Conservation (phyloP, 2,329 filamentous ascomycete species). For the Penicillium sp. region DNA sequence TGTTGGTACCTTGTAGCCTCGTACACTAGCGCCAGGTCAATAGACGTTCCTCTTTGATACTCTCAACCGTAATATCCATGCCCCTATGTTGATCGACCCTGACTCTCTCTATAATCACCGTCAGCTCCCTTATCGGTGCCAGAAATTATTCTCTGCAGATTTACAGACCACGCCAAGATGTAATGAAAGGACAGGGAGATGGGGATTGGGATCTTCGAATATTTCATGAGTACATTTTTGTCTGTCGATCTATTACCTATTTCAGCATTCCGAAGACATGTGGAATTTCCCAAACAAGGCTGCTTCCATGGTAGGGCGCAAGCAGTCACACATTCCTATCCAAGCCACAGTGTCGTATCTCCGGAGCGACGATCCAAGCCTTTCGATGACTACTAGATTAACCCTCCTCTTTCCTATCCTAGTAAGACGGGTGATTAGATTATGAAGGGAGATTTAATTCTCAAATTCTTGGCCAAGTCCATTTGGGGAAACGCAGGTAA, state of each 20-base stretch:
- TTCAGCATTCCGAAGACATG: neutral
- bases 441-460: neutral
- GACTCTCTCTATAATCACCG: too few species aligned
- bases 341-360: neutral
- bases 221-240: neutral
- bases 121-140: too few species aligned
- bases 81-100: neutral
- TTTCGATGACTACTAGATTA: neutral
- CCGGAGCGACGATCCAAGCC: neutral
- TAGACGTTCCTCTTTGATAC: neutral
- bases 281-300: neutral
- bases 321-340: neutral
- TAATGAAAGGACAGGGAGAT: too few species aligned
- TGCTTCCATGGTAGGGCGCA: neutral
- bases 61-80: neutral
- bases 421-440: too few species aligned
- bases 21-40: too few species aligned
- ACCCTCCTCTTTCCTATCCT: neutral
- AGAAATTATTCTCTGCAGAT: too few species aligned
- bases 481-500: neutral
- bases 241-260: neutral
- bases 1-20: too few species aligned
- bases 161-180: too few species aligned
- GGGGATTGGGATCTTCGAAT: too few species aligned
- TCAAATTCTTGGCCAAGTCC: neutral